Percentiles rank a stretch among this genome's conserved stretches.
phyloP scores from a whole-genome alignment of 176 grass and related monocot genomes.

The Raddia distichophylla region DNA sequence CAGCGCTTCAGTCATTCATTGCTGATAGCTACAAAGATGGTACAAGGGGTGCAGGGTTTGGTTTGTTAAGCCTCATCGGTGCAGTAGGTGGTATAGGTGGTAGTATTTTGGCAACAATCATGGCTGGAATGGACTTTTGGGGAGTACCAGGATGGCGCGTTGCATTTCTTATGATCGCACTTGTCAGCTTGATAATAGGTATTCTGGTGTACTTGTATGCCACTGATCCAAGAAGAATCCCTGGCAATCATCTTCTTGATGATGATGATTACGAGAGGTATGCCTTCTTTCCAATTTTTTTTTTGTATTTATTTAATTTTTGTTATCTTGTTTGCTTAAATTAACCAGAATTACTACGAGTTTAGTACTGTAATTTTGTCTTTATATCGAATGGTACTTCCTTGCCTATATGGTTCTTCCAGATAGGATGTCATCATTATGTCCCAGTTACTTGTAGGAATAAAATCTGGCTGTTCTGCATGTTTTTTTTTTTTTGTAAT shows the following conservation, averaged over 20 bases:
- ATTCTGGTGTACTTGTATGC: constrained; percentile 82
- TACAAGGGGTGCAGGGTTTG: constrained; percentile 77
- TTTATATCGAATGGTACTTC: neutral
- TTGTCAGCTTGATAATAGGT: constrained; percentile 78
- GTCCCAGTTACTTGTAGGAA: neutral
- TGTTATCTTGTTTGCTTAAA: neutral
- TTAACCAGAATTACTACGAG: neutral
- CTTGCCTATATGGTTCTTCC: neutral
- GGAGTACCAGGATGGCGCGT: constrained; percentile 85
- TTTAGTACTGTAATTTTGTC: neutral
- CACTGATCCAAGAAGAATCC: constrained; percentile 75
- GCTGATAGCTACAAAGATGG: constrained; percentile 93
- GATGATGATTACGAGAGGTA: constrained; percentile 83
- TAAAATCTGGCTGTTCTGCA: neutral
- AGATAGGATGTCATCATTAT: neutral
- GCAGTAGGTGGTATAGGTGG: constrained; percentile 83
- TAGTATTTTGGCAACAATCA: constrained; percentile 79
- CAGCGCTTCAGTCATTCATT: constrained; percentile 89
- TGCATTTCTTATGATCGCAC: constrained; percentile 84
- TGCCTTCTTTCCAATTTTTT: neutral
- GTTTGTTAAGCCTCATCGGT: constrained; percentile 82
- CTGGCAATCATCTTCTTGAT: constrained; percentile 38
- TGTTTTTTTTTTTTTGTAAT: neutral
- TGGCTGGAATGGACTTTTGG: constrained; percentile 79
- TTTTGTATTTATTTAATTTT: neutral